Base-by-base conservation (phyloP, 2,329 filamentous ascomycete genomes). In the Sclerotinia subarctica region DNA sequence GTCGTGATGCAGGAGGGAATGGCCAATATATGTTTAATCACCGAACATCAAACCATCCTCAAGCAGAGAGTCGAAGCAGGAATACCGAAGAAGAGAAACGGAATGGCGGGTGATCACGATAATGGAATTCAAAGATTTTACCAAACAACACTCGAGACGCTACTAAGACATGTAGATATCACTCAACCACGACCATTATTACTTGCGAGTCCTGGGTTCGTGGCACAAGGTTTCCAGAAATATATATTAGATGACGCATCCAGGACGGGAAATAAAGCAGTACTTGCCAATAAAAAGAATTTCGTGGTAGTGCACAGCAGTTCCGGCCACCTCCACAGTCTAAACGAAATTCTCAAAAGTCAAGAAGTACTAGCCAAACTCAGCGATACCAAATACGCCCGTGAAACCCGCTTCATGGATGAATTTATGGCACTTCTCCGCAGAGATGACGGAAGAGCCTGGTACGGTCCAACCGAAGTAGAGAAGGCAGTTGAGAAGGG, bases 1-100 rank as follows among this genome's bases (percentile, higher is more conserved):
- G 90, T 98, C 0, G 91, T 98, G 32, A 94, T 99, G 90, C 92
- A 96, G 74, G 94, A 98, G 75, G 91, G 91, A 21, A 79, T 91
- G 21, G 91, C 92, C 68, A 93, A 94, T 78, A 91, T 95, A 71
- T 94, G 91, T 78, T 83, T 94, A 29, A 90, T 95, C 67, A 94
- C 90, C 3, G 88, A 93, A 76, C 89, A 90, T 78, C 90, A 92
- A 73, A 94, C 91, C 4, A 85, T 94, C 38, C 79, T 93, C 67
- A 89, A 91, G 73, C 88, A 91, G 75, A 81, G 84, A 38, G 82
- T 95, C 44, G 89, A 93, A 78, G 84, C 85, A 71, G 79, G 84
- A 35, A 84, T 93, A 64, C 86, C 90, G 47, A 85, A 88, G 78
- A 91, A 94, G 80, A 83, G 89, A 57, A 82, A 86, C 70, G 84